Evolutionary conservation across 441 rosid species (phyloP).

Genomic region (Arabidopsis lyrata): DNA sequence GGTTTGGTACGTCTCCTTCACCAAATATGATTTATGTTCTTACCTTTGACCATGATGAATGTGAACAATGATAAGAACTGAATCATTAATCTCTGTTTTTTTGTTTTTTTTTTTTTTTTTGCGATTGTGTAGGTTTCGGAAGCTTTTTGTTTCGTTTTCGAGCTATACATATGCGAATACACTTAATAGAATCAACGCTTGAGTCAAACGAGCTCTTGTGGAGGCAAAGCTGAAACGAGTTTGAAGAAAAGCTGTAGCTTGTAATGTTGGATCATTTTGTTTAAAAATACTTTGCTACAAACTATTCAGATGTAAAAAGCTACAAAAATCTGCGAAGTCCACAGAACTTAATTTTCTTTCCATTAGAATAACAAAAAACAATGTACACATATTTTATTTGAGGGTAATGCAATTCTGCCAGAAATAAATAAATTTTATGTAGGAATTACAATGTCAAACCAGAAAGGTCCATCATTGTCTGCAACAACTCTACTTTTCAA

Average conservation of each 20-base stretch:
- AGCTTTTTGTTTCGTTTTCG: constrained; percentile 81
- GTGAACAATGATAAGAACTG: constrained; percentile 14
- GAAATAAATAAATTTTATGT: not conserved
- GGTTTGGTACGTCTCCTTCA: constrained; percentile 67
- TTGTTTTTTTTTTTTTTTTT: not conserved
- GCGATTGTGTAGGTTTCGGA: constrained; percentile 68
- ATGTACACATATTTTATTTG: constrained; percentile 38
- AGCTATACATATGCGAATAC: constrained; percentile 73
- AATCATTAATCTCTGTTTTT: constrained; percentile 15
- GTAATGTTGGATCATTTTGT: constrained; percentile 15
- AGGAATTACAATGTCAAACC: constrained; percentile 12
- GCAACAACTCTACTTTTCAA: constrained; percentile 18
- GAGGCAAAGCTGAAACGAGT: constrained; percentile 1
- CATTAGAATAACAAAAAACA: not conserved
- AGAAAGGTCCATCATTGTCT: constrained; percentile 22
- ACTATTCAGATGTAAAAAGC: not conserved
- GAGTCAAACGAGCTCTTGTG: constrained; percentile 3
- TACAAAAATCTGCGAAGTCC: not conserved
- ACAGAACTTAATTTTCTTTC: not conserved
- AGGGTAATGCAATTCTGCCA: not conserved
- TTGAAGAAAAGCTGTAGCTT: constrained; percentile 6
- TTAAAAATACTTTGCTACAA: not conserved
- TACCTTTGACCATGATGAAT: not conserved
- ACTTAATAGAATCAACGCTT: constrained; percentile 52
- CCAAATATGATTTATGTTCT: not conserved